These are phyloP conservation scores for Brassica incana DNA, from an alignment of 345 rosid species.

Conservation along the genomic window DNA sequence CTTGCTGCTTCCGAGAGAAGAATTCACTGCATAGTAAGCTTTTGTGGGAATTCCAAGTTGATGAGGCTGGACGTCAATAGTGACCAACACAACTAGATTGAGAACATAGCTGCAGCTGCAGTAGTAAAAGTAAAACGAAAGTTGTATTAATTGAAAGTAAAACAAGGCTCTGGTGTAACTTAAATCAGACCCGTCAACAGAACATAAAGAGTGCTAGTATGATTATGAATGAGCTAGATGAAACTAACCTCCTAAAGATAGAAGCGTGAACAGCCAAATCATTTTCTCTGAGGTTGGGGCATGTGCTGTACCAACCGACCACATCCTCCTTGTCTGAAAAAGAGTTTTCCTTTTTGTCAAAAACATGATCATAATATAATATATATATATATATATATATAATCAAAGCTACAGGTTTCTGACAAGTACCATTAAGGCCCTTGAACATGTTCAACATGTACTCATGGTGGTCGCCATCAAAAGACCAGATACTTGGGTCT, in stretches of 20 bases:
- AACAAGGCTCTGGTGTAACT: not conserved
- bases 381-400: conserved; percentile 58
- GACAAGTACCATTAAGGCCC: conserved; percentile 71
- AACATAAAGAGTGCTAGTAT: not conserved
- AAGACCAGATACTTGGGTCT: conserved; percentile 81
- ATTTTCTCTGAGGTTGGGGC: conserved; percentile 80
- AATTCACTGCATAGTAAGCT: conserved; percentile 67
- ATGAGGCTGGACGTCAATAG: conserved; percentile 81
- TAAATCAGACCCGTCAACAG: not conserved
- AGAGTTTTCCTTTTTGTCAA: conserved; percentile 41
- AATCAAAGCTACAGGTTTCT: not conserved
- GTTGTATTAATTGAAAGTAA: not conserved
- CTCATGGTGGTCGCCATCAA: conserved; percentile 84
- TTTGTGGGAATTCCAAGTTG: conserved; percentile 55
- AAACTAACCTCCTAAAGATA: conserved; percentile 59
- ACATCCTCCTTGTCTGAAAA: conserved; percentile 90
- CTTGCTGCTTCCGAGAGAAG: conserved; percentile 7
- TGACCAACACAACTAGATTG: conserved; percentile 74
- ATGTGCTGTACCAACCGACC: conserved; percentile 93
- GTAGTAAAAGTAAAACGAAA: not conserved
- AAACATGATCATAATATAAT: conserved; percentile 27
- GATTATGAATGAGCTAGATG: not conserved
- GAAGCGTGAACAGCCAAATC: conserved; percentile 69
- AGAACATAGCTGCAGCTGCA: conserved; percentile 60
- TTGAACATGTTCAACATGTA: conserved; percentile 89